phyloP scores from a whole-genome alignment of 1,284 basidiomycete species.

The Pseudomicrostroma phylloplanum region DNA sequence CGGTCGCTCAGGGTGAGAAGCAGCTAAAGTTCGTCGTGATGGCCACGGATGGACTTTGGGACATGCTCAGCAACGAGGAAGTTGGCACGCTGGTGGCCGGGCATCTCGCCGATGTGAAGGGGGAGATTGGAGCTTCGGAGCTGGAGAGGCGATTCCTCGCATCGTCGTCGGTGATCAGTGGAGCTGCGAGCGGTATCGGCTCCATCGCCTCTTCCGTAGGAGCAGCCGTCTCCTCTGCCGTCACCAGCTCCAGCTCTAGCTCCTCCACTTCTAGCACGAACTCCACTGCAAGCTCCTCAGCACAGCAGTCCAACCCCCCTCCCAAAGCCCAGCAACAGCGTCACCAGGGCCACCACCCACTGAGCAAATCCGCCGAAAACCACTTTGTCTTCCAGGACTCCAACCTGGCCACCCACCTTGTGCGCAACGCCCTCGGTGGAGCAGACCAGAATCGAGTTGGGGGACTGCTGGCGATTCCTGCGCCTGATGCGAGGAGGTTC shows the following conservation, averaged over 20 bases:
- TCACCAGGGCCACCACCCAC: conserved; percentile 28
- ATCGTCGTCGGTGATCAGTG: conserved; percentile 10
- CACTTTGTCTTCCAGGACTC: conserved; percentile 58
- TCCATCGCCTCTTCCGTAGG: conserved; percentile 6
- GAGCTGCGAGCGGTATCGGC: no score
- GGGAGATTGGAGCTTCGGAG: conserved; percentile 32
- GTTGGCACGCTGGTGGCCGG: conserved; percentile 67
- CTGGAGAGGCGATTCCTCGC: conserved; percentile 36
- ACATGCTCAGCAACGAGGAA: conserved; percentile 87
- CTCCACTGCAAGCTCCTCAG: neutral
- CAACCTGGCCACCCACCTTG: conserved; percentile 81
- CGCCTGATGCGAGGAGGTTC: conserved; percentile 61
- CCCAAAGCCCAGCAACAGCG: conserved; percentile 8
- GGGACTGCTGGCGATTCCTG: conserved; percentile 74
- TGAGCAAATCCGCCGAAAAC: conserved; percentile 28
- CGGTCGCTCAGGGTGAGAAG: conserved; percentile 43
- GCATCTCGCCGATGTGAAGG: conserved; percentile 44
- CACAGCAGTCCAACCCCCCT: neutral
- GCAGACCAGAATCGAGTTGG: conserved; percentile 66
- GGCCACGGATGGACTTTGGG: conserved; percentile 93
- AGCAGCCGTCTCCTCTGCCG: conserved; percentile 2
- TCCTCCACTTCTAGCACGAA: no score
- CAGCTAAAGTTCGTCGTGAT: conserved; percentile 62
- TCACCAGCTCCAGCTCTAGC: neutral
- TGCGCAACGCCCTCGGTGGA: conserved; percentile 88